Conservation (phyloP, 148 eudicot genomes). For the Pouteria glomerata region DNA sequence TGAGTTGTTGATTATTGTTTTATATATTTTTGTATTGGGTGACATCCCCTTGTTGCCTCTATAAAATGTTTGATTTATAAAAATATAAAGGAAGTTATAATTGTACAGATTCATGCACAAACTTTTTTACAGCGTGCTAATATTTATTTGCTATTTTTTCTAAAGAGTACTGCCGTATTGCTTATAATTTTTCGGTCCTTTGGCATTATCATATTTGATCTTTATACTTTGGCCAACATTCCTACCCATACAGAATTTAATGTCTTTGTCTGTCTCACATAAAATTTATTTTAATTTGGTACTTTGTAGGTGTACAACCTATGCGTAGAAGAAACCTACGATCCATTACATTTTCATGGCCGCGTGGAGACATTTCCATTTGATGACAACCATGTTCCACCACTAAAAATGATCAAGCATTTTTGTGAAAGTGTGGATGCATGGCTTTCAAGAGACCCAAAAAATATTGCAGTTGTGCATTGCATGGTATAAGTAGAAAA, state of each 20-base stretch:
- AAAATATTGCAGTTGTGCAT: conserved; percentile 51
- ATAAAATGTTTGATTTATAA: too few species aligned
- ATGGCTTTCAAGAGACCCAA: conserved; percentile 50
- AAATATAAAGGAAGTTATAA: too few species aligned
- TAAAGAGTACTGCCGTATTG: not conserved
- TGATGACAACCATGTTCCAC: conserved; percentile 65
- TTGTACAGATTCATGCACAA: not conserved
- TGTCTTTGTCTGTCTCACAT: conserved; percentile 4
- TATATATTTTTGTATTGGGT: too few species aligned
- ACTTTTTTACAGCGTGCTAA: not conserved
- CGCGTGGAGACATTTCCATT: conserved; percentile 54
- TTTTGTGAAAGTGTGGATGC: conserved; percentile 59
- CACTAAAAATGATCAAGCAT: conserved; percentile 37
- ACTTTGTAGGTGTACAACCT: conserved; percentile 48
- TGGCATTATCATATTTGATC: not conserved
- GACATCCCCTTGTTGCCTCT: too few species aligned
- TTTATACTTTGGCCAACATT: not conserved
- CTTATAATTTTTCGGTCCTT: not conserved
- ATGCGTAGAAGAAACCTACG: conserved; percentile 54
- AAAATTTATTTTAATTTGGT: not conserved
- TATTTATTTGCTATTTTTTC: not conserved
- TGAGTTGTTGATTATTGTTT: too few species aligned
- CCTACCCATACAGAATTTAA: not conserved
- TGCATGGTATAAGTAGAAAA: conserved; percentile 45
- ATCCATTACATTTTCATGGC: conserved; percentile 54